A percentile compares a stretch with the other conserved stretches of the same genome.
These are phyloP conservation scores for Trichosporon coremiiforme DNA, from an alignment of 1,284 basidiomycete species.

Conservation along the genomic window DNA sequence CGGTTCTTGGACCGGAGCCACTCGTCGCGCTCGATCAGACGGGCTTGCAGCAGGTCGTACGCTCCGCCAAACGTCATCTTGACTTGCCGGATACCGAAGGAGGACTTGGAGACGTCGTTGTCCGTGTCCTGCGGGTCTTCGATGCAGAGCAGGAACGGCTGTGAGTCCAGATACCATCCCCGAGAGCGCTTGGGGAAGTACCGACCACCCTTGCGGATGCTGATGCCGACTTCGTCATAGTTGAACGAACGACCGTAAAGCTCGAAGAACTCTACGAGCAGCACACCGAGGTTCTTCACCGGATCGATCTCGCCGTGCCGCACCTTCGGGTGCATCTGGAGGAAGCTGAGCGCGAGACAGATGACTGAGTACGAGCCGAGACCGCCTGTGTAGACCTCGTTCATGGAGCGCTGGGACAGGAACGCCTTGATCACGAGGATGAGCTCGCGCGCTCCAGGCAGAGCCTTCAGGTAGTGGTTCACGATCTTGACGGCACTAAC, in stretches of 20 bases:
- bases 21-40: conserved; percentile 40
- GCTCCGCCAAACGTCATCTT: conserved; percentile 83
- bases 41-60: conserved; percentile 73
- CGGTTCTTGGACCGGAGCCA: conserved; percentile 33
- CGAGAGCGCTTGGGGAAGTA: conserved; percentile 78
- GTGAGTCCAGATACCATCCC: conserved; percentile 70
- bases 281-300: conserved; percentile 80
- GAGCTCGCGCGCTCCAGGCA: conserved; percentile 76
- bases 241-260: conserved; percentile 69
- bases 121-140: conserved; percentile 93
- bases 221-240: conserved; percentile 87
- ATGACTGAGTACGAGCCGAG: conserved; percentile 94
- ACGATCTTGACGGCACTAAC: conserved; percentile 78
- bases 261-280: conserved; percentile 96
- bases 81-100: conserved; percentile 80
- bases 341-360: conserved; percentile 85
- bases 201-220: conserved; percentile 76
- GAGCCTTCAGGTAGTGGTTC: conserved; percentile 72
- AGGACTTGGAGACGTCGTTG: conserved; percentile 90
- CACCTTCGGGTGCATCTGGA: conserved; percentile 97
- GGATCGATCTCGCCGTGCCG: conserved; percentile 84
- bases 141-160: conserved; percentile 72
- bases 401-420: conserved; percentile 89
- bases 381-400: conserved; percentile 95
- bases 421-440: conserved; percentile 88